Evolutionary conservation across 2,329 filamentous ascomycete species (phyloP).

Genomic region (Fusarium stilboides): DNA sequence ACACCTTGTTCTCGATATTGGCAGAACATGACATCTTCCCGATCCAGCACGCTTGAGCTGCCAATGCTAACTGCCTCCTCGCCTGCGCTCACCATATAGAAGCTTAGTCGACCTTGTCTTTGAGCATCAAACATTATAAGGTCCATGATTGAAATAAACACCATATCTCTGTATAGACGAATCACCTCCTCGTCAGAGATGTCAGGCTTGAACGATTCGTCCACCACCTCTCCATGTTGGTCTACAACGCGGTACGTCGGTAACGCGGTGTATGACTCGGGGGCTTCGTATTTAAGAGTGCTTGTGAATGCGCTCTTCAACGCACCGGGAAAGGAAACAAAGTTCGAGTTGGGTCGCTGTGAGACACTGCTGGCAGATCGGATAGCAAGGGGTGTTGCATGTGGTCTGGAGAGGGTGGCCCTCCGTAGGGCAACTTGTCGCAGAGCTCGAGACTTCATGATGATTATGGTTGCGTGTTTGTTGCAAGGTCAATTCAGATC

Average conservation of each 20-base stretch:
- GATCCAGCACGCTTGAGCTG: slow-evolving; percentile 85
- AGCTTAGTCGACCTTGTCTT: slow-evolving; percentile 91
- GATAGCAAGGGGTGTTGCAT: slow-evolving; percentile 42
- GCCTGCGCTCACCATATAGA: slow-evolving; percentile 97
- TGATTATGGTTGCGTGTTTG: slow-evolving; percentile 18
- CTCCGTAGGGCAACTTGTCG: slow-evolving; percentile 50
- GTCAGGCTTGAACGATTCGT: slow-evolving; percentile 78
- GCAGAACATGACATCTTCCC: slow-evolving; percentile 90
- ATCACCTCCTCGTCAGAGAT: slow-evolving; percentile 75
- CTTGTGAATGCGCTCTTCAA: slow-evolving; percentile 94
- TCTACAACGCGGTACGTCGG: slow-evolving; percentile 94
- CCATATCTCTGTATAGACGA: slow-evolving; percentile 76
- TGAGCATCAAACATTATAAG: slow-evolving; percentile 98
- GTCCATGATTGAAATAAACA: slow-evolving; percentile 87
- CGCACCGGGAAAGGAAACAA: slow-evolving; percentile 89
- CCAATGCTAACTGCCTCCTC: slow-evolving; percentile 96
- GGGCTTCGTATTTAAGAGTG: slow-evolving; percentile 81
- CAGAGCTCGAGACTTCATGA: slow-evolving; percentile 56
- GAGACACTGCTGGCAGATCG: slow-evolving; percentile 66
- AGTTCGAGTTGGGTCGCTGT: slow-evolving; percentile 69
- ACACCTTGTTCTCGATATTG: slow-evolving; percentile 97
- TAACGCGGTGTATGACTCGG: slow-evolving; percentile 80
- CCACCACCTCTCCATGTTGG: slow-evolving; percentile 87
- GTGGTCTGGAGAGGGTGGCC: slow-evolving; percentile 44
- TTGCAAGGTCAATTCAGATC: slow-evolving; percentile 8